phyloP scores from a whole-genome alignment of 495 filamentous ascomycete species.

The Penicillium canariense region DNA sequence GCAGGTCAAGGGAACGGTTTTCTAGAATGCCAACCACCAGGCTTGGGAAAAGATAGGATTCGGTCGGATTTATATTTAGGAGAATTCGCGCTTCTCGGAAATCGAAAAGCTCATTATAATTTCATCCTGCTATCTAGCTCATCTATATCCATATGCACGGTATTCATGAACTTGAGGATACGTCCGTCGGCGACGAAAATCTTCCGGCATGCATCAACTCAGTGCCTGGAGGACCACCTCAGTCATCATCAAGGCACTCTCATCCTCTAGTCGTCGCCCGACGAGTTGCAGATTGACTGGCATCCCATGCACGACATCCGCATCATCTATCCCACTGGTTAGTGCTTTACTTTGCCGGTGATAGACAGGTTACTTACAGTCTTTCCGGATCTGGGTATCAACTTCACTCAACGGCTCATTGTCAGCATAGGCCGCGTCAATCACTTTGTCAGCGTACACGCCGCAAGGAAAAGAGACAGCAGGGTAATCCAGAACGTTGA shows the following conservation, averaged over 20 bases:
- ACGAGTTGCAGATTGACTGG: constrained; percentile 46
- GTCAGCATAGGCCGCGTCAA: not conserved
- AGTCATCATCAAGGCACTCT: constrained; percentile 35
- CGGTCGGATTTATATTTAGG: no score
- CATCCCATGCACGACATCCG: constrained; percentile 18
- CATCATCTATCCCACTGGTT: not conserved
- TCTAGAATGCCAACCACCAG: no score
- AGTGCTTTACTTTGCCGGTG: no score
- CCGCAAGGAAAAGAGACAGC: constrained; percentile 20
- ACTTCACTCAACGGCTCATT: not conserved
- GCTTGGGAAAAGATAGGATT: no score
- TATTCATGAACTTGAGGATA: no score
- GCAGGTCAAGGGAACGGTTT: constrained; percentile 20
- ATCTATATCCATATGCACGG: no score
- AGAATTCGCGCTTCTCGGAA: no score
- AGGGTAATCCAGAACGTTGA: constrained; percentile 22
- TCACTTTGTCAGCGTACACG: not conserved
- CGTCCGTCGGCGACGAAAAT: no score
- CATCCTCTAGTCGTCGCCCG: constrained; percentile 45
- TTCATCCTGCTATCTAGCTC: no score
- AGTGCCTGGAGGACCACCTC: constrained; percentile 10
- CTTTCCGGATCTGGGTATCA: not conserved
- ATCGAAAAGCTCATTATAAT: no score
- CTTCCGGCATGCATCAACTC: no score
- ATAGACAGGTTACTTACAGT: not conserved